Base-by-base conservation (phyloP, 2,329 filamentous ascomycete genomes). In the Beauveria australis region DNA sequence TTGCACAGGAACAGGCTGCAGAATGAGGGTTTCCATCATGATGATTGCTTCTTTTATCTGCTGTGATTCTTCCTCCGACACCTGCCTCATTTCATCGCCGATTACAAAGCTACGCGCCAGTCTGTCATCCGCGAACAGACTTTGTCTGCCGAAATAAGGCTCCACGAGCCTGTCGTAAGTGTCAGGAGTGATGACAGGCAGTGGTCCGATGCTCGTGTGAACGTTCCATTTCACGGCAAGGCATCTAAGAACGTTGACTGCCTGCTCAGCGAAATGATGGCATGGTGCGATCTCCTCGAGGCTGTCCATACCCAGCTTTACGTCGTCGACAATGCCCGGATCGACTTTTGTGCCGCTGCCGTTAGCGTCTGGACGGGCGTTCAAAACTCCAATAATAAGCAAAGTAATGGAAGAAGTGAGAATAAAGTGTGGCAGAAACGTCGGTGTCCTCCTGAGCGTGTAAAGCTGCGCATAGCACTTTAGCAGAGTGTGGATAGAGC, bases 341-440 rank as follows among this genome's bases (percentile, higher is more conserved):
- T 76, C 46, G 22, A 28, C 74, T 18, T 73, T 60, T 41, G 70
- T 71, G 59, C 66, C 67, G 1, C 68, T 67, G 6, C 75, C 66
- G 61, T 75, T 64, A 58, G 72, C 66, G 19, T 67, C 30, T 30
- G 24, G 48, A 10, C 16, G n/a, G 19, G 28, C 48, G 16, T 1
- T 33, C 2, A 73, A 73, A 1, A 79, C 79, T 1, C 75, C 79
- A 48, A 84, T 77, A 22, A 81, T 80, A 0, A 85, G 75, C 62
- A 84, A 81, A 78, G 85, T 83, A 51, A 84, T 83, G 19, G 80
- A 72, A 0, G 82, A 81, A 0, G 81, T 84, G 5, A 85, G 70
- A 16, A 84, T 81, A 65, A 85, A 84, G 62, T 84, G 84, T 0
- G 82, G 82, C 1, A 85, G 81, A 64, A 85, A 85, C 0, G 82